Evolutionary conservation across 805 yeast species (phyloP), one percentile per base, ranked within the genome.

Genomic region (Candida andamanensis): DNA sequence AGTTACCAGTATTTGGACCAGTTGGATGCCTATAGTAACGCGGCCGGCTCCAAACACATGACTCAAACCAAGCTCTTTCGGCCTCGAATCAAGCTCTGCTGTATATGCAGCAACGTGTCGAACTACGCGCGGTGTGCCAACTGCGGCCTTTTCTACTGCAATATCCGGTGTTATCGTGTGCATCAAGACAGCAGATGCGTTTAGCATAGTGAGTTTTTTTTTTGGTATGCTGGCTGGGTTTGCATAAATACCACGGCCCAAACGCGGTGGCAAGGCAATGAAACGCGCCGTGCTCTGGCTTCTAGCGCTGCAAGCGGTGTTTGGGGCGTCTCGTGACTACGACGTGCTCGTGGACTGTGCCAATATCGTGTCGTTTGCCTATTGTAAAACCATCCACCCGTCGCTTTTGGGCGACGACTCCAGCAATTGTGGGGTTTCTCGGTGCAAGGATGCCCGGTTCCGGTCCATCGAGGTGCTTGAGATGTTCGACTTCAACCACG

Each of bases 121-220:
- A 48, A 43, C 29, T 66, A 66, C 40, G 49, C 69, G 6, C 41
- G 71, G 19, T 66, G 72, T 38, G 44, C 47, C 9, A 45, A 40
- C 18, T 66, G 72, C 41, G 71, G 71, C 2, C 47, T 65, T 13
- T 64, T 49, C 32, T 51, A 54, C 25, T 66, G 72, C 38, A 56
- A 66, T 36, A 68, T 65, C 7, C 48, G 52, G 17, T 66, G 72
- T 37, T 54, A 60, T 32, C 50, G 56, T 18, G 41, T 61, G 2
- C 72, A 65, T 36, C 57, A 50, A 32, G 69, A 65, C 41, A 64
- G 57, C 58, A 52, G 72, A 37, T 65, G 72, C 37, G 41, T 36
- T 8, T 19, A 19, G 22, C n/a, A n/a, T n/a, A n/a, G n/a, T n/a
- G n/a, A n/a, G n/a, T n/a, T n/a, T n/a, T n/a, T n/a, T n/a, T n/a